Percentiles rank a stretch among this genome's conserved stretches.
Conservation (phyloP, 495 filamentous ascomycete genomes). For the Talaromyces wortmannii region DNA sequence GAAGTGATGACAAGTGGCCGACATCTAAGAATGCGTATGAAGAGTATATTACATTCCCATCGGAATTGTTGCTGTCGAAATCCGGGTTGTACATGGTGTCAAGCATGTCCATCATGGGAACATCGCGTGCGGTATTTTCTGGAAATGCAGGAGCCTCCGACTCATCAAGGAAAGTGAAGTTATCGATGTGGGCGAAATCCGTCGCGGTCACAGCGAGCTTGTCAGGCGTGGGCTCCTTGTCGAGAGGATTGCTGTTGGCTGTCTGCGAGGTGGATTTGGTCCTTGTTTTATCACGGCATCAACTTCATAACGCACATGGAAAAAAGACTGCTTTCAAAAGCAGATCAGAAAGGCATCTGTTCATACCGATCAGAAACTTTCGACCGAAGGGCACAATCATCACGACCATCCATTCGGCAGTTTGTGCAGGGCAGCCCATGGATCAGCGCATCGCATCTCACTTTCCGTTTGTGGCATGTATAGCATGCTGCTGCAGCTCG, state of each 20-base stretch:
- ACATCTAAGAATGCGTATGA: slow-evolving; percentile 32
- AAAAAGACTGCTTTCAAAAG: neutral
- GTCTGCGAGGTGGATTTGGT: no score
- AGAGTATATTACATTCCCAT: slow-evolving; percentile 6
- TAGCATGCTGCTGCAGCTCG: slow-evolving; percentile 39
- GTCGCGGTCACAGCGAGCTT: no score
- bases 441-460: slow-evolving; percentile 44
- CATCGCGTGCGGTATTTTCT: neutral
- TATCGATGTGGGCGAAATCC: no score
- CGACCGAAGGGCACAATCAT: slow-evolving; percentile 25
- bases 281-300: no score
- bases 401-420: slow-evolving; percentile 36
- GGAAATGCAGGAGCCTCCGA: neutral
- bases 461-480: slow-evolving; percentile 45
- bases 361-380: slow-evolving; percentile 23
- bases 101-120: neutral
- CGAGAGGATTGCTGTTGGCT: no score
- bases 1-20: slow-evolving; percentile 23
- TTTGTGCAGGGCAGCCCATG: slow-evolving; percentile 42
- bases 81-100: neutral
- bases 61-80: neutral
- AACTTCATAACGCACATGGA: no score
- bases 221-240: no score
- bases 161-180: neutral
- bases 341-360: slow-evolving; percentile 10